Percentiles rank a stretch among this genome's conserved stretches.
Conservation (phyloP, 805 yeast species). For the Metschnikowia dekortorum region DNA sequence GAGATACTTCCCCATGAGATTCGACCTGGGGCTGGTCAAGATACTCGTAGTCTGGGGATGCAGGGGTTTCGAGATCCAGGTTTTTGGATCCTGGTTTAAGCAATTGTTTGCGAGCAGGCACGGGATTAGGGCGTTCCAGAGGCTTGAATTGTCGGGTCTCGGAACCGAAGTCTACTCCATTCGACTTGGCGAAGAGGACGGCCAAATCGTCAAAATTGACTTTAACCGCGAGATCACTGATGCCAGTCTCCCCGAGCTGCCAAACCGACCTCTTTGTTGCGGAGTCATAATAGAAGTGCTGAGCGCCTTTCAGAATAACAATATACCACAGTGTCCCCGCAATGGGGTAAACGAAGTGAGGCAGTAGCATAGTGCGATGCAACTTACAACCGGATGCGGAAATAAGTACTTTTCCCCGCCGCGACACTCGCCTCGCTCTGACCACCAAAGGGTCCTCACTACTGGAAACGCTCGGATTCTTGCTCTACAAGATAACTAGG, state of each 20-base stretch:
- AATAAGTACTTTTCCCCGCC: background rate
- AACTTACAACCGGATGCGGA: background rate
- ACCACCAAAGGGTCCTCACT: background rate
- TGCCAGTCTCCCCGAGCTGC: constrained; percentile 28
- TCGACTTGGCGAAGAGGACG: constrained; percentile 24
- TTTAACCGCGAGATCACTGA: constrained; percentile 15
- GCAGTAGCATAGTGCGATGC: constrained; percentile 6
- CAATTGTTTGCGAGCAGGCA: background rate
- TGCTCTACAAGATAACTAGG: too few species aligned
- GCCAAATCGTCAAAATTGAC: constrained; percentile 30
- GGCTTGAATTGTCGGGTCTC: background rate
- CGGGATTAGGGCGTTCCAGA: background rate
- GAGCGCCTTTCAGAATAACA: constrained; percentile 22
- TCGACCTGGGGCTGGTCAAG: background rate
- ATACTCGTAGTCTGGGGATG: background rate
- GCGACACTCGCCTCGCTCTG: background rate
- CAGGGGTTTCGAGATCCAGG: background rate
- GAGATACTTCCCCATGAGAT: background rate
- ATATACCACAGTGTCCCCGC: constrained; percentile 23
- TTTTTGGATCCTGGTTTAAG: background rate
- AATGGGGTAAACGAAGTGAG: constrained; percentile 14
- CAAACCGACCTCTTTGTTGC: constrained; percentile 23
- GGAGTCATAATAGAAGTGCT: constrained; percentile 31
- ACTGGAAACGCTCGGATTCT: background rate
- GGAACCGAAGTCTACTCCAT: constrained; percentile 14